Percentiles rank a stretch among this genome's conserved stretches.
phyloP scores from a whole-genome alignment of 352 stramenopile species.

The Globisporangium okanoganense region DNA sequence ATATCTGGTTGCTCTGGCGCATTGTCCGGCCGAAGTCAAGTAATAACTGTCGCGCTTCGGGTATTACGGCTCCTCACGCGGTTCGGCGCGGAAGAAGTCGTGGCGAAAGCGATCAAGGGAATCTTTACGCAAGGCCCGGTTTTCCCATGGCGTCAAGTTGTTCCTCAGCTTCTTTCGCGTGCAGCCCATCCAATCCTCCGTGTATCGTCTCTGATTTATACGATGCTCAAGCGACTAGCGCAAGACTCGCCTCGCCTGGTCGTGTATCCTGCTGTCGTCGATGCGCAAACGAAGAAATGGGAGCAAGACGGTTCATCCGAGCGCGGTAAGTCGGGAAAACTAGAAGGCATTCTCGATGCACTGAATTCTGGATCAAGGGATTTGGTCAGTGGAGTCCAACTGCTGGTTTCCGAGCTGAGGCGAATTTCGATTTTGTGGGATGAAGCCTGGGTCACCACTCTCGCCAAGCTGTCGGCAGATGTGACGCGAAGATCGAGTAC shows the following conservation, averaged over 20 bases:
- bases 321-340: conserved; percentile 10
- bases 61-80: conserved; percentile 63
- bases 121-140: conserved; percentile 50
- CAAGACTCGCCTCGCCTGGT: conserved; percentile 56
- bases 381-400: conserved; percentile 49
- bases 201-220: conserved; percentile 49
- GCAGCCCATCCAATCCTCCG: conserved; percentile 45
- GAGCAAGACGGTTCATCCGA: background rate
- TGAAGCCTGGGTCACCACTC: conserved; percentile 65
- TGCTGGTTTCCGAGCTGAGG: conserved; percentile 69
- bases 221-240: conserved; percentile 63
- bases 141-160: conserved; percentile 52
- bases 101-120: conserved; percentile 37
- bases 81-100: conserved; percentile 44
- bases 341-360: conserved; percentile 40
- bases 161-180: conserved; percentile 72
- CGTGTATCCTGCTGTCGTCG: conserved; percentile 73
- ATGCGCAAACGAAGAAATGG: conserved; percentile 25
- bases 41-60: conserved; percentile 52
- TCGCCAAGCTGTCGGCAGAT: conserved; percentile 74
- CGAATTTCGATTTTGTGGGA: conserved; percentile 84
- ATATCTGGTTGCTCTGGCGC: background rate
- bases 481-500: conserved; percentile 61
- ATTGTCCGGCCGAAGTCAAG: conserved; percentile 15
- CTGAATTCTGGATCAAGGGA: conserved; percentile 32